Evolutionary conservation across 768 basidiomycete species (phyloP).

Genomic region (Agrocybe praecox): DNA sequence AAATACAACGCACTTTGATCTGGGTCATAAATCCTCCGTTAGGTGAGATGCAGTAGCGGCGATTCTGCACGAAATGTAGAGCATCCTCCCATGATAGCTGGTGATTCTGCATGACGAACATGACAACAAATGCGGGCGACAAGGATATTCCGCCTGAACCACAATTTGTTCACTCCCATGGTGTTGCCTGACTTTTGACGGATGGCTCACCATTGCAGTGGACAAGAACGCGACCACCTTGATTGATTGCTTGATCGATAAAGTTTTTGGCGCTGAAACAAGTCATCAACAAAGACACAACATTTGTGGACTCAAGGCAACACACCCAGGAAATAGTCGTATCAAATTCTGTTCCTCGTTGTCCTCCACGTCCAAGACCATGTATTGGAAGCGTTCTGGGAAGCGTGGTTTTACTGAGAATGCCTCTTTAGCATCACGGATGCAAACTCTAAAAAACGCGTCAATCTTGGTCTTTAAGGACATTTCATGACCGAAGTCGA

Average conservation of each 20-base stretch:
- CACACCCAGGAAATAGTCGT: constrained; percentile 82
- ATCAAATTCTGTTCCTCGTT: constrained; percentile 96
- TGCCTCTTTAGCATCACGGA: constrained; percentile 87
- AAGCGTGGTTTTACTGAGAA: constrained; percentile 90
- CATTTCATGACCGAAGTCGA: constrained; percentile 6
- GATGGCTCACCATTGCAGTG: constrained; percentile 78
- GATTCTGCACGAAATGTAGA: constrained; percentile 84
- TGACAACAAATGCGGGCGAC: constrained; percentile 87
- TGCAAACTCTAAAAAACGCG: constrained; percentile 66
- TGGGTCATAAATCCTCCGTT: constrained; percentile 92
- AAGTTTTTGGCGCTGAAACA: constrained; percentile 68
- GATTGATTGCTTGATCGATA: constrained; percentile 65
- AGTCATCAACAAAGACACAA: neutral
- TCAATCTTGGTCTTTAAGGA: constrained; percentile 15
- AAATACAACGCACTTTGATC: constrained; percentile 64
- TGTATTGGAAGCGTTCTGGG: constrained; percentile 74
- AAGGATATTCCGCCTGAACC: constrained; percentile 79
- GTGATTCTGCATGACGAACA: constrained; percentile 91
- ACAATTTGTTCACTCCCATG: neutral
- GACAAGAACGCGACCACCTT: constrained; percentile 78
- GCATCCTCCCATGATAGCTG: constrained; percentile 87
- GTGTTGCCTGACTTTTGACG: neutral
- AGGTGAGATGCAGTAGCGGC: constrained; percentile 92
- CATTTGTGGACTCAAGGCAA: constrained; percentile 6
- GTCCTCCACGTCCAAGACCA: constrained; percentile 86